phyloP scores from a whole-genome alignment of 164 flowering plant genomes.

The Macadamia tetraphylla region DNA sequence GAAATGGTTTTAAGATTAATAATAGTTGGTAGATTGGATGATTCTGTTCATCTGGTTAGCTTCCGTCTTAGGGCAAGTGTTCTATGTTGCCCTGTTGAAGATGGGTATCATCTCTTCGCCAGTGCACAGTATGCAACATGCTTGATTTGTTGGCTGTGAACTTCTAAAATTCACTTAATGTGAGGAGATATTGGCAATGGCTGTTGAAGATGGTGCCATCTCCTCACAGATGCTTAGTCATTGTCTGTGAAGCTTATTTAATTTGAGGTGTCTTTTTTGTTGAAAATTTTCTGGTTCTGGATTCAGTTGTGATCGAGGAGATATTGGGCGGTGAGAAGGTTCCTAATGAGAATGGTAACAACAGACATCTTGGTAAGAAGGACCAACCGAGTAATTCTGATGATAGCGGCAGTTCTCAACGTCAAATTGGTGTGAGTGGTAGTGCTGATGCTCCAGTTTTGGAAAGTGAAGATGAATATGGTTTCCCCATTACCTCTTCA shows the following conservation, averaged over 20 bases:
- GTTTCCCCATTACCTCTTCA: constrained; percentile 57
- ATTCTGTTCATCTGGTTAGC: no score
- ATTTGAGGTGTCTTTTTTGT: not conserved
- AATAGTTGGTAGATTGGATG: no score
- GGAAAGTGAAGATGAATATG: constrained; percentile 97
- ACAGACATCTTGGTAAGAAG: constrained; percentile 36
- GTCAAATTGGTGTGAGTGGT: constrained; percentile 41
- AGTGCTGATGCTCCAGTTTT: constrained; percentile 19
- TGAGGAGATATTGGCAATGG: no score
- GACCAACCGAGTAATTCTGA: constrained; percentile 24
- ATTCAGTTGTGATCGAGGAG: constrained; percentile 83
- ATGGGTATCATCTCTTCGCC: no score
- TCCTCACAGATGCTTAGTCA: not conserved
- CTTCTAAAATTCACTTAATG: no score
- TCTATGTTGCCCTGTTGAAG: no score
- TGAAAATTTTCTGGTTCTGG: not conserved
- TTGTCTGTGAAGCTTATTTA: not conserved
- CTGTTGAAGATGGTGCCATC: no score
- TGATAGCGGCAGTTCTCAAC: constrained; percentile 23
- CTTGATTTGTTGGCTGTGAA: no score
- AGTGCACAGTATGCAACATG: no score
- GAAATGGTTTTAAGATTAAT: no score
- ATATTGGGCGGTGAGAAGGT: constrained; percentile 67
- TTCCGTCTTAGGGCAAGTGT: not conserved
- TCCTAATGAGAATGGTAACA: constrained; percentile 23